These are phyloP conservation scores for Phaeosphaeriaceae sp. DNA, from an alignment of 2,329 filamentous ascomycete species.

Conservation along the genomic window DNA sequence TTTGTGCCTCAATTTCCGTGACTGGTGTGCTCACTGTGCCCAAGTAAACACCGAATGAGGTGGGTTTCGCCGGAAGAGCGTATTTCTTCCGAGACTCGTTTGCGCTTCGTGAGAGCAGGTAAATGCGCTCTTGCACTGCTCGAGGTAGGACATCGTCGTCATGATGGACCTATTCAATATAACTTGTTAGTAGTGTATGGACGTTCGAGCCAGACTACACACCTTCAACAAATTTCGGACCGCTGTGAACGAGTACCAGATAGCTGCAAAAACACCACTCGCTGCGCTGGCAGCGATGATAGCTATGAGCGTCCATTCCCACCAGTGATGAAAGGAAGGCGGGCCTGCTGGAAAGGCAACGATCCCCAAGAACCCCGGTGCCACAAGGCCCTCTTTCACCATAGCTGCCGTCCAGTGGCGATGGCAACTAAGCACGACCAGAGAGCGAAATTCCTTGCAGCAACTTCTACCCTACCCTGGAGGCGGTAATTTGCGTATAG, in stretches of 20 bases:
- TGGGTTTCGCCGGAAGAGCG: slow-evolving; percentile 31
- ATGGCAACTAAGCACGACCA: background rate
- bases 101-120: slow-evolving; percentile 31
- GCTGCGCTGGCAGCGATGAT: slow-evolving; percentile 40
- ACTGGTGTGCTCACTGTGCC: slow-evolving; percentile 35
- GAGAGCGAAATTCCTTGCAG: background rate
- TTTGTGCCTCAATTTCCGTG: slow-evolving; percentile 30
- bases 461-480: background rate
- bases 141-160: slow-evolving; percentile 28
- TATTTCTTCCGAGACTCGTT: slow-evolving; percentile 26
- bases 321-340: slow-evolving; percentile 35
- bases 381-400: slow-evolving; percentile 3
- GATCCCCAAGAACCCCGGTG: slow-evolving; percentile 36
- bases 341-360: slow-evolving; percentile 34
- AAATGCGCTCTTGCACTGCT: slow-evolving; percentile 40
- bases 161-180: slow-evolving; percentile 17
- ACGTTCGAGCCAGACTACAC: slow-evolving; percentile 3
- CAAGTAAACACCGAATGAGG: slow-evolving; percentile 47
- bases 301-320: slow-evolving; percentile 42
- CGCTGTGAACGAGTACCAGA: slow-evolving; percentile 33
- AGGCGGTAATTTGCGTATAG: background rate
- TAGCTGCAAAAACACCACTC: slow-evolving; percentile 32
- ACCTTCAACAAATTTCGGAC: slow-evolving; percentile 30
- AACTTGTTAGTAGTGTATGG: slow-evolving; percentile 10
- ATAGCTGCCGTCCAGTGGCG: background rate